These are phyloP conservation scores for Podospora didyma DNA, from an alignment of 495 filamentous ascomycete genomes.

Conservation along the genomic window DNA sequence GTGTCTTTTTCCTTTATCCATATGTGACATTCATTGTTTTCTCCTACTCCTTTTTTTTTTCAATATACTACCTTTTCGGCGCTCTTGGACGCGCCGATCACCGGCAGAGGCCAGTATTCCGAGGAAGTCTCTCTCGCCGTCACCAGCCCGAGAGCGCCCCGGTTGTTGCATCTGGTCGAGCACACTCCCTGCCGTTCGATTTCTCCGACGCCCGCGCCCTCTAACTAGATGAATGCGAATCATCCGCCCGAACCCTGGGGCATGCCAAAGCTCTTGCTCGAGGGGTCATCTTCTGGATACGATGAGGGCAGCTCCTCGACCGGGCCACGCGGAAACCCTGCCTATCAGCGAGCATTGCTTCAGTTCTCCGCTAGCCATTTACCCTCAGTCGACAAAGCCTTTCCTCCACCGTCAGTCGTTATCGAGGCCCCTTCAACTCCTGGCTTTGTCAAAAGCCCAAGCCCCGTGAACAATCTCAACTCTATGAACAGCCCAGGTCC, in stretches of 20 bases:
- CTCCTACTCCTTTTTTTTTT: background rate
- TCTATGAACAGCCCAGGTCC: too few species aligned
- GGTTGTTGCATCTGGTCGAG: background rate
- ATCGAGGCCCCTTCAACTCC: background rate
- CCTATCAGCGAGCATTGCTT: slow-evolving; percentile 8
- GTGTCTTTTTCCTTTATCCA: background rate
- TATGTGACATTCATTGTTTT: background rate
- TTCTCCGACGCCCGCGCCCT: background rate
- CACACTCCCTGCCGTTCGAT: background rate
- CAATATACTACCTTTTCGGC: background rate
- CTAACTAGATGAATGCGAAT: slow-evolving; percentile 12
- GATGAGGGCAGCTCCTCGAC: background rate
- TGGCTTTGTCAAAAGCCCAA: too few species aligned
- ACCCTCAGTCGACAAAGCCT: slow-evolving; percentile 5
- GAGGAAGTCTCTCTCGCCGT: background rate
- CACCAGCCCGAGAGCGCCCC: background rate
- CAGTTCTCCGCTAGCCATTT: slow-evolving; percentile 11
- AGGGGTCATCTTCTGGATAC: background rate
- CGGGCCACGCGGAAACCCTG: background rate
- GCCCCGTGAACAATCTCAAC: too few species aligned
- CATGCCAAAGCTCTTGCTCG: background rate
- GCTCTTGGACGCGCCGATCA: background rate
- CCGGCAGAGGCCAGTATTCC: background rate
- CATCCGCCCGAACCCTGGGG: background rate
- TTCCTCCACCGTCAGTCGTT: background rate